phyloP scores from a whole-genome alignment of 169 alveolate species.

The Plasmodium vinckei region DNA sequence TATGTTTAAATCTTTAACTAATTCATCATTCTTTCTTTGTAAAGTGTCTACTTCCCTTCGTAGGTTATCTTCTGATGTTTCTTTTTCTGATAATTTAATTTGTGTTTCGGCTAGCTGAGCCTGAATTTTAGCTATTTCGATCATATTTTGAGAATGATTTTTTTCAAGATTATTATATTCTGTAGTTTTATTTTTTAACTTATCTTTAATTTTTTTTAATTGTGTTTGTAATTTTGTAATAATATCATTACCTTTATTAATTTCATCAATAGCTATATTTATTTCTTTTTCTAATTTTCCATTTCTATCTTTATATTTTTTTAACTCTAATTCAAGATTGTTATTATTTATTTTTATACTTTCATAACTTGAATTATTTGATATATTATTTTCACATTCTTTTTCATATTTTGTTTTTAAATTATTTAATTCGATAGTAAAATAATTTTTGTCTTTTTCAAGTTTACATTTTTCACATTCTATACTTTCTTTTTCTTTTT shows the following conservation, averaged over 20 bases:
- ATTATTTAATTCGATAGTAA: slow-evolving; percentile 46
- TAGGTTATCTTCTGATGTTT: slow-evolving; percentile 17
- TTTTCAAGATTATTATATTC: slow-evolving; percentile 48
- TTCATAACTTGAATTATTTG: slow-evolving; percentile 67
- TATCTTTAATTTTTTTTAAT: slow-evolving; percentile 62
- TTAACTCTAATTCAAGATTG: slow-evolving; percentile 42
- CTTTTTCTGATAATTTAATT: slow-evolving; percentile 5
- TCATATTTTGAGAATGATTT: slow-evolving; percentile 19
- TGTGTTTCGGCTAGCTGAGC: slow-evolving; percentile 6
- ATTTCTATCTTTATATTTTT: slow-evolving; percentile 68
- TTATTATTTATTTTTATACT: slow-evolving; percentile 44
- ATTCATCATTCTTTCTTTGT: slow-evolving; percentile 41
- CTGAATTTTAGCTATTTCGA: slow-evolving; percentile 26
- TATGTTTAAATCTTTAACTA: slow-evolving; percentile 62
- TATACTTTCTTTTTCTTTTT: slow-evolving; percentile 65
- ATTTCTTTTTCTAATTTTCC: slow-evolving; percentile 62
- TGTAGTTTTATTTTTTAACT: slow-evolving; percentile 33
- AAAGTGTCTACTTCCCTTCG: slow-evolving; percentile 23
- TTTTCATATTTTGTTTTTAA: slow-evolving; percentile 59
- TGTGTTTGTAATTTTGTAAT: slow-evolving; percentile 72
- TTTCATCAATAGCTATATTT: slow-evolving; percentile 70
- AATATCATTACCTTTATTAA: slow-evolving; percentile 74
- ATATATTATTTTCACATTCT: slow-evolving; percentile 69
- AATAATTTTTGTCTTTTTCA: slow-evolving; percentile 36
- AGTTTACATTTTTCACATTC: slow-evolving; percentile 30